Evolutionary conservation across 176 grass and related monocot genomes (phyloP).

Genomic region (Chloris gayana): DNA sequence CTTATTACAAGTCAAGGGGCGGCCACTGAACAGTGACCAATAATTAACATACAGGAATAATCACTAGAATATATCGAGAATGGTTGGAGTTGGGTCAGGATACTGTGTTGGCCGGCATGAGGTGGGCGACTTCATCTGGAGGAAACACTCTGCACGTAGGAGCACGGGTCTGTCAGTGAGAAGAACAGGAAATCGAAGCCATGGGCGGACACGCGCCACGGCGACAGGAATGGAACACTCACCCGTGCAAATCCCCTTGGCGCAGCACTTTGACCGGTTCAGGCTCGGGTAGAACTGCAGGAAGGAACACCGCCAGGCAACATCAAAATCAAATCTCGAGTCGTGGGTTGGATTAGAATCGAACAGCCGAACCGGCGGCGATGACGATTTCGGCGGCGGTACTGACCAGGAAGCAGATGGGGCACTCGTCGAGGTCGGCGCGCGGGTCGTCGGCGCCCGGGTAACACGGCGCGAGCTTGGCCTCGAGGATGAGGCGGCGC

Average conservation of each 20-base stretch:
- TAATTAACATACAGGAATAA: background rate
- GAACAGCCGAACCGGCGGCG: background rate
- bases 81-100: constrained; percentile 43
- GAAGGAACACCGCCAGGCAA: background rate
- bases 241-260: constrained; percentile 96
- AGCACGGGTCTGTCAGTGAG: constrained; percentile 8
- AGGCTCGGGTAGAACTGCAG: constrained; percentile 82
- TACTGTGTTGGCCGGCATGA: constrained; percentile 72
- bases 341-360: background rate
- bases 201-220: background rate
- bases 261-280: constrained; percentile 92
- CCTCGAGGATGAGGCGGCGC: constrained; percentile 83
- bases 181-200: background rate
- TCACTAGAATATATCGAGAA: background rate
- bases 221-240: background rate
- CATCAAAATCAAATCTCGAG: background rate
- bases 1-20: constrained; percentile 58
- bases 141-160: constrained; percentile 82
- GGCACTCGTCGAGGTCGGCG: constrained; percentile 83
- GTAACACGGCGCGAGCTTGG: constrained; percentile 89
- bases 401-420: constrained; percentile 92
- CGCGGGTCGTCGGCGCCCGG: constrained; percentile 70
- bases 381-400: background rate
- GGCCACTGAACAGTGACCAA: background rate
- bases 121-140: constrained; percentile 82